Base-by-base conservation (phyloP, 805 yeast genomes). In the Dipodascus albidus region DNA sequence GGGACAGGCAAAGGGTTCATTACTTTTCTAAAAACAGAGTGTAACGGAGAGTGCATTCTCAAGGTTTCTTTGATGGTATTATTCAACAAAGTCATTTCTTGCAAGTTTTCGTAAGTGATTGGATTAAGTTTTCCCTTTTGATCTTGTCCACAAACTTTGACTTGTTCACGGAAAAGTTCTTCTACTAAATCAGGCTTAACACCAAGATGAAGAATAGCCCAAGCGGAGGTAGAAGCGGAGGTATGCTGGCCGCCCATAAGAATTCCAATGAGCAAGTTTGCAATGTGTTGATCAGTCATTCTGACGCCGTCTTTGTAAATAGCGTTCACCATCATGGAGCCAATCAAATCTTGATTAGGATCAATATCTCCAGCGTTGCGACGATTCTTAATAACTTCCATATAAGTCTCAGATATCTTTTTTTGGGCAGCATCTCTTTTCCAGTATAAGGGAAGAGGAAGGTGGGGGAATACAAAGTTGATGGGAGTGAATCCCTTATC, bases 201-300 rank as follows among this genome's bases (percentile, higher is more conserved):
- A 59, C 89, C 97, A 57, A 93, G 76, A 67, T 93, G 98, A 59
- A 93, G 77, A 65, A 93, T 74, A 64, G 82, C 82, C 99, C 99
- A 93, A 17, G 97, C 85, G 44, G 96, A 86, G 21, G 99, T 93
- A 22, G 98, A 79, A 48, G 98, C 93, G 58, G 96, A 85, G 23
- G 99, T 93, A 70, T 93, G 99, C 74, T 93, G 99, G 58, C 99
- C 99, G 64, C 99, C 99, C 99, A 93, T 93, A 57, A 93, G 76
- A 53, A 93, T 85, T 69, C 98, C 99, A 70, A 93, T 91, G 68
- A 89, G 74, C 69, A 93, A 75, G 70, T 90, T 86, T 50, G 98
- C 93, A 65, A 93, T 88, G 72, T 93, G 96, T 68, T 83, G 83
- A 69, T 93, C 99, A 23, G 96, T 84, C 97, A 93, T 90, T 64